Evolutionary conservation across 1,284 basidiomycete genomes (phyloP).

Genomic region (Abortiporus biennis): DNA sequence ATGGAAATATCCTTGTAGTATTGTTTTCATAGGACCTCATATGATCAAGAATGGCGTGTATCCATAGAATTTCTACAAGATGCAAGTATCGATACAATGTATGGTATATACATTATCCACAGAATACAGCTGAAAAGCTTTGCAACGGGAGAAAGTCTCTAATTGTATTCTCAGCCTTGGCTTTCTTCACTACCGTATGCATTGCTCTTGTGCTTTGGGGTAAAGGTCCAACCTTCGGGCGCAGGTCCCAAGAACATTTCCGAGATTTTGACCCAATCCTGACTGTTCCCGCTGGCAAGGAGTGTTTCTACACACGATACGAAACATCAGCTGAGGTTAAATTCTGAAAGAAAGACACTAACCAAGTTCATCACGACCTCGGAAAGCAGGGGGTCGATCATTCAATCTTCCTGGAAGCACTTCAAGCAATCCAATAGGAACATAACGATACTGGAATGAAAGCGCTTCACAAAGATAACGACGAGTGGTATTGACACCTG

Average conservation of each 20-base stretch:
- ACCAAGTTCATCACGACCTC: constrained; percentile 85
- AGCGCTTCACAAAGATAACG: constrained; percentile 94
- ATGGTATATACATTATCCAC: no score
- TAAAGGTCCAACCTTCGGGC: constrained; percentile 63
- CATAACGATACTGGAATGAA: constrained; percentile 92
- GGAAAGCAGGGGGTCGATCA: constrained; percentile 84
- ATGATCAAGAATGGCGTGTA: no score
- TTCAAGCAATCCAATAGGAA: constrained; percentile 93
- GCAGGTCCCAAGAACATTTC: constrained; percentile 88
- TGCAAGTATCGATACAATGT: no score
- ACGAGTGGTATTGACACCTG: constrained; percentile 89
- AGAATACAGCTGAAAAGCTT: no score
- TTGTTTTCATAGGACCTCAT: not conserved
- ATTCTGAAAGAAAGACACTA: constrained; percentile 16
- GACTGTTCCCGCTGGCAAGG: constrained; percentile 72
- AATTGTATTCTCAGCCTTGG: no score
- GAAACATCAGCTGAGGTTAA: not conserved
- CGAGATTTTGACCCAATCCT: constrained; percentile 94
- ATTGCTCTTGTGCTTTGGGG: constrained; percentile 74
- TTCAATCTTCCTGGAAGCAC: constrained; percentile 79
- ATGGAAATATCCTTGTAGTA: not conserved
- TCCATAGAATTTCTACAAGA: no score
- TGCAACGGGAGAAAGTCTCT: no score
- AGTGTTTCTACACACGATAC: constrained; percentile 59
- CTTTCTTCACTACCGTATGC: constrained; percentile 52